Percentiles rank a stretch among this genome's conserved stretches.
Evolutionary conservation across 1,284 basidiomycete species (phyloP).

Genomic region (Inonotus obliquus): DNA sequence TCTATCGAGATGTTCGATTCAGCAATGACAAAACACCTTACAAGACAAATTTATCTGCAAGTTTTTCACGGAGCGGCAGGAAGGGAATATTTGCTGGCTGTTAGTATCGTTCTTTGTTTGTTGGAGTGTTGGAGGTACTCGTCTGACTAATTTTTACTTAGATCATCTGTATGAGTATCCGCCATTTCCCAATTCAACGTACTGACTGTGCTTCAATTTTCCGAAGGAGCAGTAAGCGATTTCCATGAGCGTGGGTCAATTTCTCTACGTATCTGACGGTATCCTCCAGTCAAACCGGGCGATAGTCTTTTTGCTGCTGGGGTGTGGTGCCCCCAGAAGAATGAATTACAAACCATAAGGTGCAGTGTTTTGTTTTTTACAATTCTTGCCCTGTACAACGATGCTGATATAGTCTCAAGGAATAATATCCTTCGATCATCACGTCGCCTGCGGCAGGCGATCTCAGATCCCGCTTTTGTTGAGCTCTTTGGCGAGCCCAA

Average conservation of each 20-base stretch:
- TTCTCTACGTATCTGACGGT: not conserved
- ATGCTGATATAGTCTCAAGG: slow-evolving; percentile 37
- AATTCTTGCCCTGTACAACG: not conserved
- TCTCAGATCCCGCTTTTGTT: slow-evolving; percentile 64
- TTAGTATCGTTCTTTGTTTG: slow-evolving; percentile 38
- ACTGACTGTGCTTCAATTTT: not conserved
- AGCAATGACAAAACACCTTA: slow-evolving; percentile 94
- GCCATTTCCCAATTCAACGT: not conserved
- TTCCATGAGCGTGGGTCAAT: not conserved
- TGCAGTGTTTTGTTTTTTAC: slow-evolving; percentile 27
- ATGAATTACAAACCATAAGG: slow-evolving; percentile 74
- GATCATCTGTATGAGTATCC: slow-evolving; percentile 35
- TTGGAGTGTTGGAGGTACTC: not conserved
- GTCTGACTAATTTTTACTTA: slow-evolving; percentile 20
- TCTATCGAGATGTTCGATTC: slow-evolving; percentile 85
- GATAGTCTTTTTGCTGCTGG: slow-evolving; percentile 76
- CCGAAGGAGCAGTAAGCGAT: not conserved
- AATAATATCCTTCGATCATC: slow-evolving; percentile 63
- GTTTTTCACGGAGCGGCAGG: slow-evolving; percentile 73
- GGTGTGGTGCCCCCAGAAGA: slow-evolving; percentile 78
- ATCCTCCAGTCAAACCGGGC: slow-evolving; percentile 58
- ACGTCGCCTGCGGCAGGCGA: slow-evolving; percentile 56
- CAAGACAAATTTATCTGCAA: slow-evolving; percentile 74
- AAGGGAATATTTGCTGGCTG: slow-evolving; percentile 77
- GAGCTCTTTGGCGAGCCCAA: slow-evolving; percentile 66